Percentiles rank a stretch among this genome's conserved stretches.
phyloP scores from a whole-genome alignment of 805 yeast genomes.

The Candida michaelii region DNA sequence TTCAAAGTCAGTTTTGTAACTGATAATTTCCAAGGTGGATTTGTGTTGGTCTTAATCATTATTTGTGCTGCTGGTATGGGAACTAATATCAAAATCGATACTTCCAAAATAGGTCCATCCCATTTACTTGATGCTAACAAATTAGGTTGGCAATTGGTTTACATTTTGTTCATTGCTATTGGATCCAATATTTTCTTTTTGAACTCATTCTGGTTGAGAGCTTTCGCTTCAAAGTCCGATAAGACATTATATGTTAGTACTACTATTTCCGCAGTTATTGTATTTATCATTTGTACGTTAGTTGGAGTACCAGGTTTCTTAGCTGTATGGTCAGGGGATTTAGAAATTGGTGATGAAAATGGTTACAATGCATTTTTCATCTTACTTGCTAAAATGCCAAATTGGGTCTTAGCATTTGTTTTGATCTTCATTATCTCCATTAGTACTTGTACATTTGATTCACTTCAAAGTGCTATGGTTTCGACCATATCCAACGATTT shows the following conservation, averaged over 20 bases:
- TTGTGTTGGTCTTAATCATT: slow-evolving; percentile 64
- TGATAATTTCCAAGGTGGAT: slow-evolving; percentile 79
- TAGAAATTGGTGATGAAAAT: slow-evolving; percentile 50
- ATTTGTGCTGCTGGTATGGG: slow-evolving; percentile 82
- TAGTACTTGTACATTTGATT: slow-evolving; percentile 87
- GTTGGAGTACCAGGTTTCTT: slow-evolving; percentile 82
- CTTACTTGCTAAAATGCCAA: slow-evolving; percentile 69
- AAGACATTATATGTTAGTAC: slow-evolving; percentile 75
- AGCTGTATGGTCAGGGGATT: slow-evolving; percentile 87
- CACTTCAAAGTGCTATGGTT: slow-evolving; percentile 83
- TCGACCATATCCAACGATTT: slow-evolving; percentile 88
- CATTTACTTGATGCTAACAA: slow-evolving; percentile 64
- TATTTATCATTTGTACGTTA: slow-evolving; percentile 62
- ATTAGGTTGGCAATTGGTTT: slow-evolving; percentile 87
- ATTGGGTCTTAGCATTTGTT: slow-evolving; percentile 84
- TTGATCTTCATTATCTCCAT: slow-evolving; percentile 70
- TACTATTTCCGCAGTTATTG: slow-evolving; percentile 67
- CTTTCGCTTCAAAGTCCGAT: slow-evolving; percentile 83
- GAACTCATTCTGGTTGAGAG: slow-evolving; percentile 92
- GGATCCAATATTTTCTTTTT: slow-evolving; percentile 87
- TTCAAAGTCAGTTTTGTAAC: slow-evolving; percentile 86
- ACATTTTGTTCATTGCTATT: slow-evolving; percentile 82
- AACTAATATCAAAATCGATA: slow-evolving; percentile 62
- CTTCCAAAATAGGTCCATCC: slow-evolving; percentile 60
- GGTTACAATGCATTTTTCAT: slow-evolving; percentile 73